These are phyloP conservation scores for Colletotrichum acutatum DNA, from an alignment of 2,329 filamentous ascomycete genomes.

Conservation along the genomic window DNA sequence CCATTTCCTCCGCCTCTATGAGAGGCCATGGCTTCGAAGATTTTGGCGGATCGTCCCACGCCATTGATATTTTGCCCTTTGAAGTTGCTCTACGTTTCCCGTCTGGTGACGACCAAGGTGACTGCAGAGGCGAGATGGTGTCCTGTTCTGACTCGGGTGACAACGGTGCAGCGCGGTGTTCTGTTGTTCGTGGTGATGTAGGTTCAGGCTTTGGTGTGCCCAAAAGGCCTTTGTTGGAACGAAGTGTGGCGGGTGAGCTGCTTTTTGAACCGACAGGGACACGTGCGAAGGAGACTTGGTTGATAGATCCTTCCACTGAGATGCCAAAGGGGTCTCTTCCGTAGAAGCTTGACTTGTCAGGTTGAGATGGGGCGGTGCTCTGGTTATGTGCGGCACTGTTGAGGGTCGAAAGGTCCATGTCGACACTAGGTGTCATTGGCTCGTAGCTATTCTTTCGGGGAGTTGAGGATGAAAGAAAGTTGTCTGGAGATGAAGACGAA, in stretches of 20 bases:
- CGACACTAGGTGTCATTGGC: conserved; percentile 14
- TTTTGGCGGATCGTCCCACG: conserved; percentile 31
- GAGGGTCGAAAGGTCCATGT: conserved; percentile 25
- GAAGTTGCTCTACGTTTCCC: neutral
- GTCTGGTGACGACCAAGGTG: neutral
- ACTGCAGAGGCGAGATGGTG: conserved; percentile 24
- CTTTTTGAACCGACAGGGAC: conserved; percentile 35
- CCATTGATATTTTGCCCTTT: conserved; percentile 1
- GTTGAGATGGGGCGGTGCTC: neutral
- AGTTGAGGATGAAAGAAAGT: conserved; percentile 17
- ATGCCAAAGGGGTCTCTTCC: conserved; percentile 5
- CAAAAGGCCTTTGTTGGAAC: conserved; percentile 2
- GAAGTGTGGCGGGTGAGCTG: conserved; percentile 13
- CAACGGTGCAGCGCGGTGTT: neutral
- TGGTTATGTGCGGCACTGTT: conserved; percentile 7
- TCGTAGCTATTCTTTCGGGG: conserved; percentile 23
- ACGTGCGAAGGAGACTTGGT: conserved; percentile 13
- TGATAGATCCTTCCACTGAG: neutral
- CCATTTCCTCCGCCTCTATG: conserved; percentile 3
- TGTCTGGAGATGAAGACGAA: neutral
- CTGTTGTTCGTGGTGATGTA: neutral
- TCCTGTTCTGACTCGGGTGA: conserved; percentile 1
- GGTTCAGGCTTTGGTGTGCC: neutral
- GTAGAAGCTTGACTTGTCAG: neutral
- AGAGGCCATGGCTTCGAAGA: conserved; percentile 12